Conservation (phyloP, 164 flowering plant genomes). For the Tinospora cordifolia region DNA sequence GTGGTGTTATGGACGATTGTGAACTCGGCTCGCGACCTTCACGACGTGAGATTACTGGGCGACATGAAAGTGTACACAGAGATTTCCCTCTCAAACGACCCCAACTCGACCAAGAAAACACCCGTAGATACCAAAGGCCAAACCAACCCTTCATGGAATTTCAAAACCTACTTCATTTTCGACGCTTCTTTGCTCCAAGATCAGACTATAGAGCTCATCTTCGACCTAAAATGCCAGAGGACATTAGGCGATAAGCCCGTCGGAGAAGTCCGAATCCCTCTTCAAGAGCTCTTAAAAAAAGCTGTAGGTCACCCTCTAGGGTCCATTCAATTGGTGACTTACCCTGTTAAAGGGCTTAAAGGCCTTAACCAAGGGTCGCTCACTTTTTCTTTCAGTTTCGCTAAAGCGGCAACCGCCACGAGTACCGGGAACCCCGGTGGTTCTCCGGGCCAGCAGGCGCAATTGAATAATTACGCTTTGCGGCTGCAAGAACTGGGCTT, state of each 20-base stretch:
- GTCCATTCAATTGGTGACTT: not conserved
- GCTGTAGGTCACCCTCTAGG: no score
- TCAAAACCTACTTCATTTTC: not conserved
- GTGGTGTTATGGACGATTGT: not conserved
- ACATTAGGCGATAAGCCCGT: not conserved
- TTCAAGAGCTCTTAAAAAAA: not conserved
- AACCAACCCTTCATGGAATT: not conserved
- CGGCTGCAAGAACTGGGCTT: no score
- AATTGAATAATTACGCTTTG: no score
- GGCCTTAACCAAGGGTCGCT: not conserved
- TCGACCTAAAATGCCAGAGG: not conserved
- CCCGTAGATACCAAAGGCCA: not conserved
- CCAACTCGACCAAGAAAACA: not conserved
- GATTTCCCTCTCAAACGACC: not conserved
- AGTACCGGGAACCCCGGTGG: no score
- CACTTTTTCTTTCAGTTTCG: not conserved
- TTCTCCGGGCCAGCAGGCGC: no score
- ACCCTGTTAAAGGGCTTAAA: not conserved
- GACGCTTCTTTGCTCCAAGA: not conserved
- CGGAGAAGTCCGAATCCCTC: not conserved
- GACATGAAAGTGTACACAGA: not conserved
- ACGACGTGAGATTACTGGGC: not conserved
- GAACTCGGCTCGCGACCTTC: not conserved
- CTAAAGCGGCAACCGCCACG: not conserved
- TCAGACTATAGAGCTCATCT: not conserved